Percentiles rank a stretch among this genome's conserved stretches.
These are phyloP conservation scores for Grosmannia penicillata DNA, from an alignment of 2,329 filamentous ascomycete genomes.

Conservation along the genomic window DNA sequence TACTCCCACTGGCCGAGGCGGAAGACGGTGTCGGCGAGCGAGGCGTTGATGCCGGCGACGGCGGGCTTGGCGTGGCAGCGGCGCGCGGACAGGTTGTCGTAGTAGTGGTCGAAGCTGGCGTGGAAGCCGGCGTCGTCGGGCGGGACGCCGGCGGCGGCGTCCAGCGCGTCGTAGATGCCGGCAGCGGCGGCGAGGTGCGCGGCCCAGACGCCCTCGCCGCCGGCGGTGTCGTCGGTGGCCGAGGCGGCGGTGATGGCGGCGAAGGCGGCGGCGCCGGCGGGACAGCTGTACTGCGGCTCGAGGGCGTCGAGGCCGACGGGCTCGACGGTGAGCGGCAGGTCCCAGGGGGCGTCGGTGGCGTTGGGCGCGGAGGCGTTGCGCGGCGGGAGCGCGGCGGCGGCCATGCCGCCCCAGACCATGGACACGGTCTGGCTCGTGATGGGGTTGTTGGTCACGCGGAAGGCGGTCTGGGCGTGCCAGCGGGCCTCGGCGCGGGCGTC, in stretches of 20 bases:
- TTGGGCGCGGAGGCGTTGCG: conserved; percentile 42
- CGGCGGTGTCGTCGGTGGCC: not conserved
- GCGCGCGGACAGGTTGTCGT: conserved; percentile 65
- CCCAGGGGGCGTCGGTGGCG: conserved; percentile 8
- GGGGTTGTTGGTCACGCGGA: conserved; percentile 66
- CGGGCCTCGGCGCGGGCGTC: conserved; percentile 16
- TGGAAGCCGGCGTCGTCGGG: conserved; percentile 48
- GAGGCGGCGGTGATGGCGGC: conserved; percentile 5
- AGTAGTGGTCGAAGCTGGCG: conserved; percentile 65
- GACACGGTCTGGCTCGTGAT: conserved; percentile 72
- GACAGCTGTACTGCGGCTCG: conserved; percentile 58
- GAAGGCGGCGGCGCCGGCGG: conserved; percentile 23
- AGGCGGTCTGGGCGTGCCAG: conserved; percentile 34
- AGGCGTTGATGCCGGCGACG: conserved; percentile 36
- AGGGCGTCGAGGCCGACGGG: conserved; percentile 51
- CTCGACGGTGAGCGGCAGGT: conserved; percentile 31
- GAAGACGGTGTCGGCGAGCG: conserved; percentile 54
- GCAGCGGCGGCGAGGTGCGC: conserved; percentile 16
- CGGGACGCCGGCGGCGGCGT: conserved; percentile 52
- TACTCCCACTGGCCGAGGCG: conserved; percentile 71
- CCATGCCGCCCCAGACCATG: conserved; percentile 62
- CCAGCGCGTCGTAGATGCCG: conserved; percentile 43
- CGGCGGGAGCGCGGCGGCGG: conserved; percentile 24
- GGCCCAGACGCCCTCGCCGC: conserved; percentile 3
- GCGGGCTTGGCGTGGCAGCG: conserved; percentile 62